phyloP scores from a whole-genome alignment of 768 basidiomycete genomes.

The Pholiota molesta region DNA sequence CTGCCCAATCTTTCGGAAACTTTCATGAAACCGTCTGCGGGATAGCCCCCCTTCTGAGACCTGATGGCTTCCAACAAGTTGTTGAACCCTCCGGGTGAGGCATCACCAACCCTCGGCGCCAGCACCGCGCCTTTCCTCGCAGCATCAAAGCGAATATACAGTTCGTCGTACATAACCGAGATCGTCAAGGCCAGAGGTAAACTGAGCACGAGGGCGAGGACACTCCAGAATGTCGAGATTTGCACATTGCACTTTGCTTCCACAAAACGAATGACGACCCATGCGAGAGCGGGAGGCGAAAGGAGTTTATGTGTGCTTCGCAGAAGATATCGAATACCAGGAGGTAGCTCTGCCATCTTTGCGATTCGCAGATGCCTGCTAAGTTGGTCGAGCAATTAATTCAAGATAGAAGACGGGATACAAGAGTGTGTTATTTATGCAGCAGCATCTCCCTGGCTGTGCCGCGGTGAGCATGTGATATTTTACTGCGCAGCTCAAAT shows the following conservation, averaged over 20 bases:
- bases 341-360: conserved; percentile 24
- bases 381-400: background rate
- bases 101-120: conserved; percentile 20
- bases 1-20: conserved; percentile 25
- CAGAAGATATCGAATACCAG: conserved; percentile 28
- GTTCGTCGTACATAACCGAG: conserved; percentile 17
- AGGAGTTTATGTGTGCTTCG: conserved; percentile 22
- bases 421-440: too few species aligned
- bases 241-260: background rate
- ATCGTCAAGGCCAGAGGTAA: conserved; percentile 21
- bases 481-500: too few species aligned
- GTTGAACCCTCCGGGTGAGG: conserved; percentile 21
- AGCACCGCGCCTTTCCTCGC: conserved; percentile 22
- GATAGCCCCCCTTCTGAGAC: conserved; percentile 32
- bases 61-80: conserved; percentile 16
- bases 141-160: conserved; percentile 21
- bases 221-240: conserved; percentile 3
- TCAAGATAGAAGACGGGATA: background rate
- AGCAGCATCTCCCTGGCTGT: too few species aligned
- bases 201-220: conserved; percentile 17
- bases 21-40: conserved; percentile 32
- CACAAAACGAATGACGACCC: conserved; percentile 6
- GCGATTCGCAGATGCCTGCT: background rate
- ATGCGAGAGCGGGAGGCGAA: conserved; percentile 23
- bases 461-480: too few species aligned